phyloP scores from a whole-genome alignment of 1,139 yeast genomes.

The Pichia sp. region DNA sequence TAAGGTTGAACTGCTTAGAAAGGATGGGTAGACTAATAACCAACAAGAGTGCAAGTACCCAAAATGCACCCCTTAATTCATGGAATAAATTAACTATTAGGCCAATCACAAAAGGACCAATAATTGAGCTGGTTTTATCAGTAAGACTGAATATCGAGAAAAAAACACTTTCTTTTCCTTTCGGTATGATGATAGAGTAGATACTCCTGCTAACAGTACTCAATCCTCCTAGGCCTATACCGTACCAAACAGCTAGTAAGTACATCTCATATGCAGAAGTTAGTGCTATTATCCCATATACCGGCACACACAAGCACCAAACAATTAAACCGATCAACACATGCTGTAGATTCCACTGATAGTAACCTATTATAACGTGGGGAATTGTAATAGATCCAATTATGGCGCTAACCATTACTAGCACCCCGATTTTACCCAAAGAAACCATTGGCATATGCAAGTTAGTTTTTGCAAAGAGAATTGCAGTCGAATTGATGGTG shows the following conservation, averaged over 20 bases:
- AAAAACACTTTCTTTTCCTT: slow-evolving; percentile 66
- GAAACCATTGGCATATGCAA: slow-evolving; percentile 60
- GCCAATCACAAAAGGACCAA: slow-evolving; percentile 66
- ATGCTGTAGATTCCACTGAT: slow-evolving; percentile 40
- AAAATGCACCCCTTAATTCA: slow-evolving; percentile 63
- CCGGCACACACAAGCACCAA: slow-evolving; percentile 59
- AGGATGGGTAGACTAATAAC: slow-evolving; percentile 50
- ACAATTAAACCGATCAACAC: slow-evolving; percentile 49
- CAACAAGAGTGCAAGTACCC: slow-evolving; percentile 49
- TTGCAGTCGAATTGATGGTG: slow-evolving; percentile 70
- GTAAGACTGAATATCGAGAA: slow-evolving; percentile 68
- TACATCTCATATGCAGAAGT: slow-evolving; percentile 55
- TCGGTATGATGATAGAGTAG: slow-evolving; percentile 60
- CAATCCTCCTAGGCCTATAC: slow-evolving; percentile 63
- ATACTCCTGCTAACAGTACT: slow-evolving; percentile 61
- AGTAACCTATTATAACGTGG: slow-evolving; percentile 38
- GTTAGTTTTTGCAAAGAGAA: slow-evolving; percentile 63
- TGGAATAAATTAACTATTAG: slow-evolving; percentile 63
- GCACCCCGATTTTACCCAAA: slow-evolving; percentile 54
- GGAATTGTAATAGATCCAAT: slow-evolving; percentile 56
- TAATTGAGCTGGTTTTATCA: slow-evolving; percentile 66
- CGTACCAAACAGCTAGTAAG: slow-evolving; percentile 63
- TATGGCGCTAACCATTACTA: slow-evolving; percentile 61
- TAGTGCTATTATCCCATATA: slow-evolving; percentile 58
- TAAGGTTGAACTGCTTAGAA: slow-evolving; percentile 42